Evolutionary conservation across 768 basidiomycete genomes (phyloP), one percentile per base, ranked within the genome.

Genomic region (Podaxis sp.): DNA sequence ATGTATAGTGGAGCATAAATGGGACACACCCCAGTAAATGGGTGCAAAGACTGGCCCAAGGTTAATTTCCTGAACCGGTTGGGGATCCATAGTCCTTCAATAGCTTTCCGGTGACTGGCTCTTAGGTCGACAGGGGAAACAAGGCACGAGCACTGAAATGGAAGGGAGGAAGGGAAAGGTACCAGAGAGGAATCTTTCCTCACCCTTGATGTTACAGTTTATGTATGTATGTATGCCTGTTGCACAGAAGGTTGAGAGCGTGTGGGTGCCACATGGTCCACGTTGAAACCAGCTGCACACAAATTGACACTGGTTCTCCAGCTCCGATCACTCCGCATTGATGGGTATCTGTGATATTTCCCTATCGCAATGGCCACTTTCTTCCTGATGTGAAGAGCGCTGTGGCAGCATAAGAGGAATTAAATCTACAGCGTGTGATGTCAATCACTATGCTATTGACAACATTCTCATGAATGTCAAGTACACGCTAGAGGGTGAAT

Each of bases 21-120:
- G 18, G 16, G 14, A 51, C 62, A 9, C 44, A 74, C 74, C 73
- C 73, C 73, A 75, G 56, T 68, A 75, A 35, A 75, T 63, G 1
- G 74, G 73, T 42, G 68, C 69, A 59, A 74, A 71, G n/a, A 64
- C 64, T 10, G 62, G 52, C 6, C 64, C 62, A 55, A 72, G 61
- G 56, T 73, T 64, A 28, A 71, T 69, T 27, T 50, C 48, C 6
- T 32, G 48, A 50, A 40, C 48, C 10, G 18, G 1, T 50, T 50
- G 48, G 23, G 57, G 2, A 32, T 51, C 48, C 57, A 58, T 58
- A 42, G 40, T n/a, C 40, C 40, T 42, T 42, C 40, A n/a, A 42
- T 42, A 42, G 4, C 13, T 42, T 14, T 4, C 14, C 14, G 40
- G 14, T 42, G 40, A 14, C n/a, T 18, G 0, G 13, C 11, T 42